Base-by-base conservation (phyloP, 129 eudicot genomes). In the Tanacetum coccineum region DNA sequence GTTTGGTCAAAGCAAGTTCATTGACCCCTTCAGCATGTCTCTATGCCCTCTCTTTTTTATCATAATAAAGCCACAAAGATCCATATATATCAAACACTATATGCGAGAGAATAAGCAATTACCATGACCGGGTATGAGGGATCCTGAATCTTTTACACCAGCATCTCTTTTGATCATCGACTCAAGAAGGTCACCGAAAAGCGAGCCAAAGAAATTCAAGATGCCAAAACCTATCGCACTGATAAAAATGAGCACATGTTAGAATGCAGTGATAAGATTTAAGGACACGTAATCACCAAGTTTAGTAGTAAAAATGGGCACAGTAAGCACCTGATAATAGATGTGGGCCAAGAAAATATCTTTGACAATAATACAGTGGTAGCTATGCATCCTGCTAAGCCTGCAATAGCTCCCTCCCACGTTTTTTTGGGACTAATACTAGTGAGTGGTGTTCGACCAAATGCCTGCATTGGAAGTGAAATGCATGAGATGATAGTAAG, bases 61-160 rank as follows among this genome's bases (percentile, higher is more conserved):
- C 53, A 49, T 20, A 51, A 51, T 10, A 63, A 18, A 53, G 46
- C 25, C 10, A 22, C 21, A 55, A 52, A 40, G 15, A 73, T 54
- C n/a, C 15, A 17, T 44, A 53, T 2, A 70, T 14, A 21, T 40
- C 9, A 58, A 59, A 59, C 13, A 73, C 45, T 9, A 55, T 48
- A 12, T 4, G 45, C 1, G 15, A 47, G 69, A 22, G 3, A 57
- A 70, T 58, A 45, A 8, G 21, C 14, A 19, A 19, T 80, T 84
- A 93, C 99, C 99, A 68, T 93, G 99, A 50, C 99, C 99, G 14
- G 99, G 99, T 45, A 93, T 93, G 82, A 93, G 99, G 5, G 99
- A 82, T 3, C 99, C 99, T n/a, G 99, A 93, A 78, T 93, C 99
- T 86, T 93, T 93, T 51, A 88, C 96, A 60, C 99, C 99, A 3